Evolutionary conservation across 495 filamentous ascomycete genomes (phyloP), one percentile per base, ranked within the genome.

Genomic region (Thermochaetoides thermophila): DNA sequence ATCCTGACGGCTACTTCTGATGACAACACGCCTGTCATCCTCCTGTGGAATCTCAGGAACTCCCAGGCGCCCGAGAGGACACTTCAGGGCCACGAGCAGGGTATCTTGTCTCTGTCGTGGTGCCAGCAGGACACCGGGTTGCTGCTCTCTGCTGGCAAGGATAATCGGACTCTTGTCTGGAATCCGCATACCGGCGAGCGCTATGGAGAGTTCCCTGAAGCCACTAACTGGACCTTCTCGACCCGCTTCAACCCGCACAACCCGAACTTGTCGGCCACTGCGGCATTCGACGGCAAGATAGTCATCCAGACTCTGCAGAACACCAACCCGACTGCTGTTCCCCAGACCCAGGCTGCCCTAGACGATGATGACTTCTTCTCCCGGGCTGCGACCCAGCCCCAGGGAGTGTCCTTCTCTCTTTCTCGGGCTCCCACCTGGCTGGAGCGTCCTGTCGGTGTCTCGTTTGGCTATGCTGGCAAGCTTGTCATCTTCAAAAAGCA

Each of bases 161-260:
- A 99, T 57, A 96, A 96, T 43, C 74, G 82, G 43, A 94, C 85
- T 1, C 69, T 96, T 34, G 80, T 86, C 38, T 99, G 91, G 89
- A 95, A 95, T 56, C 81, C 91, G 1, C 82, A 89, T 44, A 91
- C 76, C 4, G 86, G 86, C 28, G 73, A 83, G 48, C 60, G 67
- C 4, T 81, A 83, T 29, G 89, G 91, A 37, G 86, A 96, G 58
- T 93, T 95, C 55, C 84, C 87, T 9, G 81, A 94, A 42, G 91
- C 92, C 35, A 93, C 87, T 23, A 96, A 96, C 55, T 96, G 91
- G 89, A 92, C 85, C 2, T 99, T 96, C 65, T 75, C 85, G 54
- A 94, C 89, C 5, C 73, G 76, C 43, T 99, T 87, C 73, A 84
- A 94, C 54, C 89, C 91, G 13, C 72, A 80, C 44, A 91, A 96